Evolutionary conservation across 2,329 filamentous ascomycete genomes (phyloP).

Genomic region (Phoma herbarum): DNA sequence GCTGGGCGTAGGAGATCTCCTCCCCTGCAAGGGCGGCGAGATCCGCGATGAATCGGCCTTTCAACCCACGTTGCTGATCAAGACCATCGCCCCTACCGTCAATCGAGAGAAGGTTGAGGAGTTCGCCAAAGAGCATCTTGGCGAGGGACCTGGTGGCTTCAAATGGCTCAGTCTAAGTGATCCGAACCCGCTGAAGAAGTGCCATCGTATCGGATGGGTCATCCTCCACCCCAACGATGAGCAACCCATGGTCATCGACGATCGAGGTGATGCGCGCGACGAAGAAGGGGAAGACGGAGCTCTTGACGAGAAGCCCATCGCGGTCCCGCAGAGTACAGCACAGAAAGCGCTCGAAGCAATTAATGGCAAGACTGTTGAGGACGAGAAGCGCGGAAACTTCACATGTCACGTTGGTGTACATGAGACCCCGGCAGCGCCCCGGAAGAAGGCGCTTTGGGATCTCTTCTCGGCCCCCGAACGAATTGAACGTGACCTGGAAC

Average conservation of each 20-base stretch:
- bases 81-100: conserved; percentile 96
- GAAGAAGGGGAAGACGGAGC: conserved; percentile 68
- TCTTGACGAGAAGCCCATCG: conserved; percentile 62
- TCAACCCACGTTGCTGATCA: conserved; percentile 94
- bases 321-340: conserved; percentile 63
- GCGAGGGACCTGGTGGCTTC: conserved; percentile 89
- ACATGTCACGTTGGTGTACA: conserved; percentile 97
- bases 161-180: conserved; percentile 96
- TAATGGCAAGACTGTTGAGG: conserved; percentile 96
- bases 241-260: conserved; percentile 65
- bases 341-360: conserved; percentile 92
- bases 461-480: conserved; percentile 94
- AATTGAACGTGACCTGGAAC: conserved; percentile 85
- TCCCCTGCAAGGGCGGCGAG: conserved; percentile 84
- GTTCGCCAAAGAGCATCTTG: conserved; percentile 93
- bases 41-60: conserved; percentile 87
- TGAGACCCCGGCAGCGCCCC: conserved; percentile 81
- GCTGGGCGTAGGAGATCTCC: conserved; percentile 87
- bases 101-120: conserved; percentile 91
- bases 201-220: conserved; percentile 98
- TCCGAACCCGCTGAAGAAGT: conserved; percentile 95
- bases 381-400: conserved; percentile 92
- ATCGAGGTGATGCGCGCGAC: conserved; percentile 77
- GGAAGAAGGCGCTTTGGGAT: conserved; percentile 97
- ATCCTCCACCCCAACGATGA: conserved; percentile 87